Evolutionary conservation across 2,329 filamentous ascomycete species (phyloP), one percentile per base, ranked within the genome.

Genomic region (Penicillium thymicola): DNA sequence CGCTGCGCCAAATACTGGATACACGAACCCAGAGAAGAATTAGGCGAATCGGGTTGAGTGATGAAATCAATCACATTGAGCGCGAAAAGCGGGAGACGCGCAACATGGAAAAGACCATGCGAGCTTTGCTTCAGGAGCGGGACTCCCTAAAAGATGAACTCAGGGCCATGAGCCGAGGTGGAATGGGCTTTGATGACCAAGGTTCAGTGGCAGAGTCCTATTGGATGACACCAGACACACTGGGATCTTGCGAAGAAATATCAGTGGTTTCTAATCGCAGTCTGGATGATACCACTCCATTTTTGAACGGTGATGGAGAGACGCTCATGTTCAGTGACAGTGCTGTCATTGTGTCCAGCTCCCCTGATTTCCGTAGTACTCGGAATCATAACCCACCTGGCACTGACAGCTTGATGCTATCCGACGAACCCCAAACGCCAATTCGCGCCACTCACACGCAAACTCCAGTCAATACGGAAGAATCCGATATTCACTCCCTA

Each of bases 21-120:
- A 62, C 67, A 6, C 69, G 79, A 21, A 73, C 73, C 2, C 73
- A 75, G 58, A 70, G 79, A 37, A 72, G 77, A 34, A 75, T 81
- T 43, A 66, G 71, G 32, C 73, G 79, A 13, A 70, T 75, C 50
- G 75, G 78, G 5, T 61, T 81, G 45, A 80, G 78, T 54, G 73
- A 79, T 57, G 78, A 79, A 57, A 74, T 78, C 55, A 78, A 79
- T 59, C 65, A 70, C 25, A 71, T 77, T 37, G 70, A 78, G 38
- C 71, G 72, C 6, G 76, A 77, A 53, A 75, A 73, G 57, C 71
- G 71, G 23, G 63, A 70, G 14, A 53, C 61, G 1, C 58, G 61
- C 13, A 67, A 60, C 5, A 63, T 67, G 38, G 65, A 70, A 42
- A 67, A 64, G 58, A 63, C 59, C 2, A 41, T 70, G n/a, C 64